phyloP scores from a whole-genome alignment of 306 rosid genomes.

The Astragalus glycyphyllos region DNA sequence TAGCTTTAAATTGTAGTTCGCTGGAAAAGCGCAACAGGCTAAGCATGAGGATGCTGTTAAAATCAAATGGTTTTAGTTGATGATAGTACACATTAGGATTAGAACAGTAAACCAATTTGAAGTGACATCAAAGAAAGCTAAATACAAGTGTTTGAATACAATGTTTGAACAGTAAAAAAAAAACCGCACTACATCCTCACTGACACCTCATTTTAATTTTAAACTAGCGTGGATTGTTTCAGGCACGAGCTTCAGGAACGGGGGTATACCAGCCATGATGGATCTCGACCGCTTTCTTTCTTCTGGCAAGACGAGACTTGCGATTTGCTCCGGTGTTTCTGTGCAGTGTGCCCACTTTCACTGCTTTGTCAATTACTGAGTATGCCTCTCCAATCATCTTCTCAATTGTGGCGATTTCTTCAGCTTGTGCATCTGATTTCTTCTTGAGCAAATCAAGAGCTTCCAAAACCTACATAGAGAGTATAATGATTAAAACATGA shows the following conservation, averaged over 20 bases:
- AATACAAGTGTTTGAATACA: slow-evolving; percentile 14
- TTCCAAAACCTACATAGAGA: slow-evolving; percentile 75
- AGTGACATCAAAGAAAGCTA: slow-evolving; percentile 37
- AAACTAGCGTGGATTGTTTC: slow-evolving; percentile 39
- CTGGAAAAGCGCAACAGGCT: background rate
- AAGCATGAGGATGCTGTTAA: slow-evolving; percentile 28
- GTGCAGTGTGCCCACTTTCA: slow-evolving; percentile 89
- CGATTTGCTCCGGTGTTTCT: slow-evolving; percentile 88
- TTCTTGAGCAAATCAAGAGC: slow-evolving; percentile 78
- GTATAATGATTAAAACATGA: slow-evolving; percentile 12
- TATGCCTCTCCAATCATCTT: slow-evolving; percentile 91
- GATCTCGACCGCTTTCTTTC: slow-evolving; percentile 88
- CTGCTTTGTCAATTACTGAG: slow-evolving; percentile 92
- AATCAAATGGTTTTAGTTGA: slow-evolving; percentile 41
- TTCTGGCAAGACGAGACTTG: slow-evolving; percentile 90
- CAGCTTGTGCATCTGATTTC: slow-evolving; percentile 76
- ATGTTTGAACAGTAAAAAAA: slow-evolving; percentile 26
- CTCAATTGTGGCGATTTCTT: slow-evolving; percentile 78
- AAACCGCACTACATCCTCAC: slow-evolving; percentile 35
- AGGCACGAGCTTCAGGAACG: slow-evolving; percentile 52
- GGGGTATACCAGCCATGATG: slow-evolving; percentile 98
- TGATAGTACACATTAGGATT: slow-evolving; percentile 29
- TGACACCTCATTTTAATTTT: slow-evolving; percentile 26
- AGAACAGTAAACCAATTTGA: slow-evolving; percentile 35
- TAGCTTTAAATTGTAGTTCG: too few relatives aligned